Base-by-base conservation (phyloP, 2,329 filamentous ascomycete genomes). In the Byssothecium circinans region DNA sequence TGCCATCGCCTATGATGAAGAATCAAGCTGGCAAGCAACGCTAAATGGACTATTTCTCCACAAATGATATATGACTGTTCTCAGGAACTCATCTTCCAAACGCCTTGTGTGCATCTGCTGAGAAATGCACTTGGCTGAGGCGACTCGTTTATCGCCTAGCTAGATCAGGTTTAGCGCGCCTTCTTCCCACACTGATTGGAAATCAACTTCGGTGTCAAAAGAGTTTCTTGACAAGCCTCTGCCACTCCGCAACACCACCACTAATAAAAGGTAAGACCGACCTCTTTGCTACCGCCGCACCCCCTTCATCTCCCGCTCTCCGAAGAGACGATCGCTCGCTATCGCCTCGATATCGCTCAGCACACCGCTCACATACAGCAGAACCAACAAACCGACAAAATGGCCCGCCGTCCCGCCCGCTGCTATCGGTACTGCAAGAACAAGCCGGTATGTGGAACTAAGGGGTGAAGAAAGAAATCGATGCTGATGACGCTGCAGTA, bases 371-470 rank as follows among this genome's bases (percentile, higher is more conserved):
- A 42, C 27, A 4, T 2, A 15, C 7, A 42, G 76, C 65, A 70
- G 64, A 68, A 69, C 58, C 72, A 50, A 43, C 64, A 47, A 41
- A 81, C 82, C 79, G 84, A 86, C 87, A 91, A 87, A 83, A 99
- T 99, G 94, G 94, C 94, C 75, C 91, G 94, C 81, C 91, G 94
- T 88, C 94, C 94, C 75, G 94, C 94, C 75, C 89, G 94, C 84
- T 99, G 94, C 84, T 99, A 96, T 86, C 88, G 94, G 76, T 99
- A 99, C 89, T 99, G 94, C 91, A 99, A 99, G 90, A 99, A 97
- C 88, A 96, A 96, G 91, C 91, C 95, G 76, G 80, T 70, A 70
- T 52, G 66, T 67, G 45, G 41, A 34, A 52, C 10, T 14, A 35
- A 25, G 34, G 45, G 43, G 40, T 42, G 12, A 22, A 68, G 76